Base-by-base conservation (phyloP, 805 yeast species). In the Myxozyma lipomycoides region DNA sequence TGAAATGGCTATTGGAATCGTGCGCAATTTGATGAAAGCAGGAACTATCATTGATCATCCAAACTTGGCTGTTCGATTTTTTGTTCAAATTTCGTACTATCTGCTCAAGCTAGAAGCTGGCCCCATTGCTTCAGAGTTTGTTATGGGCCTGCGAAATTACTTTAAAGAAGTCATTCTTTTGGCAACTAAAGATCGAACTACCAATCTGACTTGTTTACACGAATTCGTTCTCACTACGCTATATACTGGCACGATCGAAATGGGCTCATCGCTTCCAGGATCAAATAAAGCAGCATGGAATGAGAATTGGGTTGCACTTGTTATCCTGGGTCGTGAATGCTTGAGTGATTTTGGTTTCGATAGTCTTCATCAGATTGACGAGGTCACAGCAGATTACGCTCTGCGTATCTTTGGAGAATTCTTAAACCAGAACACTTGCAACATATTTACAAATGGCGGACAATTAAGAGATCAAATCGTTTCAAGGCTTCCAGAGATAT, bases 1-100 rank as follows among this genome's bases (percentile, higher is more conserved):
- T 2, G 24, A 25, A 15, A 55, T 45, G 7, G 47, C 48, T 10
- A 22, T 43, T 15, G 55, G 41, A 10, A 43, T 54, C n/a, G 39
- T 22, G n/a, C 7, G 17, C 4, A 40, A 25, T 32, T 18, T 54
- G 9, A 21, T 42, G 4, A 18, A n/a, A 3, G n/a, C 34, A 7
- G 17, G 19, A 2, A 23, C 36, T 2, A 40, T 46, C 4, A 32
- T 10, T 12, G 19, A 15, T 19, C 17, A 18, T 4, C 38, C 46
- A 6, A 15, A 9, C 22, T 36, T 47, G 9, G 46, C 47, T 15
- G 36, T 52, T 10, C 40, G 57, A 21, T 48, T 42, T 23, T 18
- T 40, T 5, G 25, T 48, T 6, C 39, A 38, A 21, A 38, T 52
- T 15, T 32, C 43, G 35, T 48, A 18, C 26, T 38, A 34, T 21